Percentiles rank a stretch among this genome's conserved stretches.
Evolutionary conservation across 2,329 filamentous ascomycete species (phyloP).

Genomic region (Neofusicoccum kwambonambiense): DNA sequence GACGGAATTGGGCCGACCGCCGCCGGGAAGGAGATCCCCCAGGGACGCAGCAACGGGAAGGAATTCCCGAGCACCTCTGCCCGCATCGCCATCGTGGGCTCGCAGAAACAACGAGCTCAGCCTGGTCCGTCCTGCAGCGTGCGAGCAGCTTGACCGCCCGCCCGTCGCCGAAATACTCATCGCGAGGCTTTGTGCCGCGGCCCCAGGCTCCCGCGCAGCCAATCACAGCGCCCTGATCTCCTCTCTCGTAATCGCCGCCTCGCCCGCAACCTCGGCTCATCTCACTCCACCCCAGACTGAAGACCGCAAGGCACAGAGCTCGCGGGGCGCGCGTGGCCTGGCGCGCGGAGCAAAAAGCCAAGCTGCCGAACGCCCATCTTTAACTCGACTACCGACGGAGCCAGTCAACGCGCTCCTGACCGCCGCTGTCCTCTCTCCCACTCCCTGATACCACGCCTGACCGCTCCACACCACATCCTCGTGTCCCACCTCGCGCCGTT

Average conservation of each 20-base stretch:
- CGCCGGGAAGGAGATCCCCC: not conserved
- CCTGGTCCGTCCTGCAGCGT: not conserved
- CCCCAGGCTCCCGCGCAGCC: not conserved
- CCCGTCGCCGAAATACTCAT: not conserved
- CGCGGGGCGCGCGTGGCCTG: not conserved
- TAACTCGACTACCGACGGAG: not conserved
- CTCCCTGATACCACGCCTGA: not conserved
- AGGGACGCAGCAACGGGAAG: not conserved
- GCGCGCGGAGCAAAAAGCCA: not conserved
- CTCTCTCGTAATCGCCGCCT: not conserved
- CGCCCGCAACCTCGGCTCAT: conserved; percentile 10
- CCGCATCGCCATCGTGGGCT: not conserved
- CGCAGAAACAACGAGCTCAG: too few relatives aligned
- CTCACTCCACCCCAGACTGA: not conserved
- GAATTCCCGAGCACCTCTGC: not conserved
- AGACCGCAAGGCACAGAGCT: too few relatives aligned
- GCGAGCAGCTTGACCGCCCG: too few relatives aligned
- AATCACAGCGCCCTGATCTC: conserved; percentile 9
- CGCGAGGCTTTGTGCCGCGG: not conserved
- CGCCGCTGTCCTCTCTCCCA: too few relatives aligned
- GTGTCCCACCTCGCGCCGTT: too few relatives aligned
- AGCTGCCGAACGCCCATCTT: not conserved
- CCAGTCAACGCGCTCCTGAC: too few relatives aligned
- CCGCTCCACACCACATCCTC: not conserved
- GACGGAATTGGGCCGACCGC: not conserved